Base-by-base conservation (phyloP, 345 rosid species). In the Arabidopsis arenosa region DNA sequence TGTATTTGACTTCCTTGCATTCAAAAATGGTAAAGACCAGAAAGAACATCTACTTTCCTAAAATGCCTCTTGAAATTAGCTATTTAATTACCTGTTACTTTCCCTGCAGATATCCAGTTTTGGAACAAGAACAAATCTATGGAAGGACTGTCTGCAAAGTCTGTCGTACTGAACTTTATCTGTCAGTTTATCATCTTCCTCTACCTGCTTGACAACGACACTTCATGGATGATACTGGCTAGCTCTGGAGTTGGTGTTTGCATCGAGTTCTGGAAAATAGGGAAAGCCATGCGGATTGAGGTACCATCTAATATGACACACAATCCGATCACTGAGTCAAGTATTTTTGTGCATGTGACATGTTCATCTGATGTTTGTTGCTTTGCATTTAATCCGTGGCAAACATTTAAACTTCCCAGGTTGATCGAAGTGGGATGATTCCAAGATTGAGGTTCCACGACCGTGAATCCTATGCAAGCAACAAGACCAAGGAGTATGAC, bases 71-170 rank as follows among this genome's bases (percentile, higher is more conserved):
- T 47, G 63, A 73, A 65, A 51, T 37, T 66, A 26, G 52, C 60
- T 21, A n/a, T 65, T 9, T 48, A 58, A 32, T 56, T 11, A 26
- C 65, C 3, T 71, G 37, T 11, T 58, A 7, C 7, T 32, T 67
- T 43, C 72, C 69, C 62, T 82, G 74, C 83, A 95, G 99, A 95
- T 84, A 95, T 95, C 82, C 99, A 95, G 66, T 95, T 95, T 85
- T 95, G 98, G 99, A 95, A 95, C 84, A 96, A 96, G 85, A 96
- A 96, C 79, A 96, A 96, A 82, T 96, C 98, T 32, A 96, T 96
- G 99, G 99, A 96, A 83, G 99, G 99, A 63, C 85, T 96, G 76
- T 96, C 99, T 53, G 99, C 97, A 17, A 96, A 96, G 81, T 89
- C 99, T 65, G 99, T 96, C 4, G 84, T 96, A 9, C 90, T 93